Base-by-base conservation (phyloP, 2,329 filamentous ascomycete genomes). In the Botrytis elliptica region DNA sequence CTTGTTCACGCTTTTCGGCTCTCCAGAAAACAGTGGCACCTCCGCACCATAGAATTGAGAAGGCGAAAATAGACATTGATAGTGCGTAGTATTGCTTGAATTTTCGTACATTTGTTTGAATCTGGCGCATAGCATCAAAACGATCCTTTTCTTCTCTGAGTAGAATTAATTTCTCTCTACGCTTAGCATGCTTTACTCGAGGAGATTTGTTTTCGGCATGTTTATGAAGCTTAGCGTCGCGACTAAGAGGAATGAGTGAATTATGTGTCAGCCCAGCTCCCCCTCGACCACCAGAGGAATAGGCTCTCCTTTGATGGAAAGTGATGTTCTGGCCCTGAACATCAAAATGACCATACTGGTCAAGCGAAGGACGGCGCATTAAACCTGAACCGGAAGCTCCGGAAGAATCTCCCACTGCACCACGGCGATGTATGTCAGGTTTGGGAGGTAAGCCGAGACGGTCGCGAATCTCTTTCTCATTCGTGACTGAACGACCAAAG, bases 1-100 rank as follows among this genome's bases (percentile, higher is more conserved):
- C 77, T 77, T 89, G 88, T 0, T 85, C 84, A 3, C 86, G 78
- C 14, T 83, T 79, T 77, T 92, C 91, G 0, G 88, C 85, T 46
- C 83, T 79, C 85, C 87, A 91, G 80, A 93, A 93, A 0, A 91
- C 87, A 2, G 89, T 80, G 0, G 91, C 91, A 42, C 91, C 91
- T 5, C 90, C 81, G 70, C 87, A 87, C 91, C 91, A 93, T 8
- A 93, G 84, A 1, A 90, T 82, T 0, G 84, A 84, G 74, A 92
- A 93, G 0, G 87, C 87, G 2, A 86, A 79, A 4, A 90, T 78
- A 1, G 89, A 91, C 78, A 89, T 84, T 2, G 83, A 81, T 1
- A 93, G 83, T 3, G 87, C 85, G 75, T 85, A 88, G 85, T 89
- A 92, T 67, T 86, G 86, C 75, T 89, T 89, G 82, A 90, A 92